Conservation (phyloP, 2,329 filamentous ascomycete genomes). For the Penicillium sp. region DNA sequence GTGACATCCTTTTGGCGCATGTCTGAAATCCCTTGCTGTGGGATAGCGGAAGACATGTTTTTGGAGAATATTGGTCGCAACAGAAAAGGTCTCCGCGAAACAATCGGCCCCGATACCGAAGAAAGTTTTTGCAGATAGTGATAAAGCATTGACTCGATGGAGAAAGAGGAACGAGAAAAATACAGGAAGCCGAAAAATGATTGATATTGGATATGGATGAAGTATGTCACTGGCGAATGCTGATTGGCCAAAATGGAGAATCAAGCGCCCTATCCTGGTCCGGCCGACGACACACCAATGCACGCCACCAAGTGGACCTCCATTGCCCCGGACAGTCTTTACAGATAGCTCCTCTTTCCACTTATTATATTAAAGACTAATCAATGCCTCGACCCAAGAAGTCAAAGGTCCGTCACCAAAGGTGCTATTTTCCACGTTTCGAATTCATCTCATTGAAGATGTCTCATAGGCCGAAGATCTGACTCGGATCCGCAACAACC, state of each 20-base stretch:
- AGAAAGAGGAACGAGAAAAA: background rate
- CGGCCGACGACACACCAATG: background rate
- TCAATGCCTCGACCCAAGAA: too few relatives aligned
- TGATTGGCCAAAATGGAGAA: constrained; percentile 10
- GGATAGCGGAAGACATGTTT: background rate
- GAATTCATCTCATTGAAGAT: too few relatives aligned
- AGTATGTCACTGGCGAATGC: constrained; percentile 8
- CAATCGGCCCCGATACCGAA: background rate
- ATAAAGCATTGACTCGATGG: background rate
- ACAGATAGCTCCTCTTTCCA: too few relatives aligned
- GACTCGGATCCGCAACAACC: background rate
- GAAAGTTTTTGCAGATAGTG: background rate
- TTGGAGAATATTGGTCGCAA: background rate
- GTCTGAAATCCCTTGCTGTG: background rate
- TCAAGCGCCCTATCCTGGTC: too few relatives aligned
- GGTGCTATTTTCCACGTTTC: too few relatives aligned
- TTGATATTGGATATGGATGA: constrained; percentile 3
- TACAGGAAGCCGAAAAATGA: background rate
- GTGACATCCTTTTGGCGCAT: background rate
- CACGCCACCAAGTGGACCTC: background rate
- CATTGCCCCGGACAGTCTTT: background rate
- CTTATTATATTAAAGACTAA: too few relatives aligned
- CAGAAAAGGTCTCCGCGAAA: background rate
- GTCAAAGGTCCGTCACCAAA: too few relatives aligned
- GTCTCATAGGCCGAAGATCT: too few relatives aligned